Evolutionary conservation across 2,329 filamentous ascomycete species (phyloP).

Genomic region (Clarireedia monteithiana): DNA sequence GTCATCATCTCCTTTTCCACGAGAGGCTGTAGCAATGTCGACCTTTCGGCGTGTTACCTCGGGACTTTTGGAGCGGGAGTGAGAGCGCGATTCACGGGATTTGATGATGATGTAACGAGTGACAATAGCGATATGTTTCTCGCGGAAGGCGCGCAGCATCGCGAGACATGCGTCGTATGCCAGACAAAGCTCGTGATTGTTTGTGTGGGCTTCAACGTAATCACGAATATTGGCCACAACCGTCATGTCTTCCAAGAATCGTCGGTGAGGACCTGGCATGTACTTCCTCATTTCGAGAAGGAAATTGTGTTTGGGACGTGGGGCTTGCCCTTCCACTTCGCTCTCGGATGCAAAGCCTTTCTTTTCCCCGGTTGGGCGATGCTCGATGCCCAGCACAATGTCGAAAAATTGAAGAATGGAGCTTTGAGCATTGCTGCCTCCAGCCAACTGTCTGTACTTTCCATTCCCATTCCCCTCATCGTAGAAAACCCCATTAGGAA

Average conservation of each 20-base stretch:
- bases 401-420: slow-evolving; percentile 98
- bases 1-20: slow-evolving; percentile 33
- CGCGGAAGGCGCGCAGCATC: slow-evolving; percentile 53
- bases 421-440: slow-evolving; percentile 94
- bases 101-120: slow-evolving; percentile 92
- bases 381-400: slow-evolving; percentile 79
- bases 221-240: slow-evolving; percentile 78
- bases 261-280: slow-evolving; percentile 89
- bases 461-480: slow-evolving; percentile 64
- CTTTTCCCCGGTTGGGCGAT: slow-evolving; percentile 78
- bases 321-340: slow-evolving; percentile 37
- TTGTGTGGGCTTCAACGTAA: slow-evolving; percentile 59
- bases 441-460: slow-evolving; percentile 76
- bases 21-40: slow-evolving; percentile 57
- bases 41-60: slow-evolving; percentile 44
- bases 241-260: slow-evolving; percentile 76
- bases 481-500: slow-evolving; percentile 79
- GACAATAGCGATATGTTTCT: slow-evolving; percentile 95
- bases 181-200: slow-evolving; percentile 59
- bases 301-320: slow-evolving; percentile 69
- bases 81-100: slow-evolving; percentile 63
- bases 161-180: slow-evolving; percentile 88
- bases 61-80: slow-evolving; percentile 46
- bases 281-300: slow-evolving; percentile 95
- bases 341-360: slow-evolving; percentile 38